Percentiles rank a stretch among this genome's conserved stretches.
These are phyloP conservation scores for Rhinocladiella similis DNA, from an alignment of 2,329 filamentous ascomycete species.

Conservation along the genomic window DNA sequence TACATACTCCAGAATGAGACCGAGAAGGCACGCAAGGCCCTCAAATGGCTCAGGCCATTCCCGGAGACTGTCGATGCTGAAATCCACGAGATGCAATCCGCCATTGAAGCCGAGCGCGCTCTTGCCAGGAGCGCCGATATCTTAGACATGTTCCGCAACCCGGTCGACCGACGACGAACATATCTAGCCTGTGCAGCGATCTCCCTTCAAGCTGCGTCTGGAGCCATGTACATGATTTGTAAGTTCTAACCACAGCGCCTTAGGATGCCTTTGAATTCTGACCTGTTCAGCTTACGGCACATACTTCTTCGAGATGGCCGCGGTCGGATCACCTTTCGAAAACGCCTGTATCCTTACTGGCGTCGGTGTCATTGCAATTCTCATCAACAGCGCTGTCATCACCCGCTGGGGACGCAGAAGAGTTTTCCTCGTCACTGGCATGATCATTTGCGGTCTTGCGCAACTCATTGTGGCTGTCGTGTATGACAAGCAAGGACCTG, in stretches of 20 bases:
- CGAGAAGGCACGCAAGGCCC: constrained; percentile 37
- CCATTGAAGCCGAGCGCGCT: constrained; percentile 38
- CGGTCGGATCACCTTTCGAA: constrained; percentile 56
- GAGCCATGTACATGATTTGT: constrained; percentile 60
- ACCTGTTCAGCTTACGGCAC: constrained; percentile 51
- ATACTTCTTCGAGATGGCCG: constrained; percentile 62
- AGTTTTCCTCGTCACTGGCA: constrained; percentile 53
- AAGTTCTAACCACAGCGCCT: constrained; percentile 18
- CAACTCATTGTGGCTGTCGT: constrained; percentile 57
- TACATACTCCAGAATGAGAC: constrained; percentile 32
- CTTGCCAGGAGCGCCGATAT: constrained; percentile 39
- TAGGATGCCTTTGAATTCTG: background rate
- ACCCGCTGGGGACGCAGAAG: constrained; percentile 55
- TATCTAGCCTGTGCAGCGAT: constrained; percentile 50
- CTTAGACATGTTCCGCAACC: constrained; percentile 52
- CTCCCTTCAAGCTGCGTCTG: constrained; percentile 54
- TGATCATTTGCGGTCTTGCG: constrained; percentile 54
- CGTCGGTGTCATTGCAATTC: constrained; percentile 56
- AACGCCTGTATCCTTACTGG: constrained; percentile 58
- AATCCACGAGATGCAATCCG: constrained; percentile 36
- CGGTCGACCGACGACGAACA: constrained; percentile 54
- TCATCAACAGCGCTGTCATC: constrained; percentile 54
- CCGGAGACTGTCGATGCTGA: constrained; percentile 35
- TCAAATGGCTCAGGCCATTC: constrained; percentile 39
- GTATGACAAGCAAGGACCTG: constrained; percentile 47